Evolutionary conservation across 2,329 filamentous ascomycete genomes (phyloP), one percentile per base, ranked within the genome.

Genomic region (Corniculantispora saksenae): DNA sequence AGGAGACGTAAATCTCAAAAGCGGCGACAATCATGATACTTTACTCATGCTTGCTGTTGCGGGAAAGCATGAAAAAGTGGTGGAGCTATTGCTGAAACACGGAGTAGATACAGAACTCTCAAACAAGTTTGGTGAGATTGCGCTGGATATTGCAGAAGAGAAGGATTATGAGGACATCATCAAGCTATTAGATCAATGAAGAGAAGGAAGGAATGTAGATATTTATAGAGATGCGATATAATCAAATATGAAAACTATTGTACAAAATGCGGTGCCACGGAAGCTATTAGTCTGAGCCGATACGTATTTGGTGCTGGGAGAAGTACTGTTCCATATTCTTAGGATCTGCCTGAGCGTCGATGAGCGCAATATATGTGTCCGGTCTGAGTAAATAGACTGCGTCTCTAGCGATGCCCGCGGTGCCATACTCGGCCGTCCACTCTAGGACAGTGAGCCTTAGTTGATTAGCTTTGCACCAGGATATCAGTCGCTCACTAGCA

Each of bases 291-390:
- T 10, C 10, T 7, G 50, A 25, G 1, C n/a, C n/a, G 6, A 55
- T 13, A 23, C 10, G 17, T 12, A 62, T 45, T 9, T 57, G 48
- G 23, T 38, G 57, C 19, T 61, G 17, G 10, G 21, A 15, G 9
- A 65, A 65, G n/a, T 65, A 65, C 4, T 40, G 19, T 32, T 61
- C 57, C 4, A 65, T 48, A n/a, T 45, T 38, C 0, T 1, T 35
- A 1, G 38, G 1, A 23, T 43, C 40, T 2, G 40, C 57, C 17
- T 53, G 43, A 5, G 23, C 27, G 29, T 65, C 63, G 2, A 61
- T 25, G 1, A 65, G 63, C 1, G 63, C 63, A 25, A 65, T 21
- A 45, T 65, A 65, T 27, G 63, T 65, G 53, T 65, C 63, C 3
- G 63, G 63, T 13, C 63, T 29, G 19, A 65, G 15, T 12, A 65